These are phyloP conservation scores for Pestalotiopsis sp. DNA, from an alignment of 2,329 filamentous ascomycete genomes.

Conservation along the genomic window DNA sequence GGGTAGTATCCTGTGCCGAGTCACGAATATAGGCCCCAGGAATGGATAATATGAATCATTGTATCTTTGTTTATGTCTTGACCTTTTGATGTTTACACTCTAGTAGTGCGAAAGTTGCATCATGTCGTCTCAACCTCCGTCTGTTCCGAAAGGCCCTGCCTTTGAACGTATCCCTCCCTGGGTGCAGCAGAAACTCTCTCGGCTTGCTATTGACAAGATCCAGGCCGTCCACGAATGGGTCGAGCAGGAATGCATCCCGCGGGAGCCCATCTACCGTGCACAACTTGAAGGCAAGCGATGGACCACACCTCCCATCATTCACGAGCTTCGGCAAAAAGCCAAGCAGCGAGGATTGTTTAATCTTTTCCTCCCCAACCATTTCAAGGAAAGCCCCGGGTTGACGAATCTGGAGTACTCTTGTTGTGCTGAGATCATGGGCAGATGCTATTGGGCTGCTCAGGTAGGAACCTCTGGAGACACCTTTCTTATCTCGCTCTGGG, in stretches of 20 bases:
- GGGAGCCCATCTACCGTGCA: slow-evolving; percentile 43
- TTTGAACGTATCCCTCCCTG: slow-evolving; percentile 30
- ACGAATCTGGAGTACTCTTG: slow-evolving; percentile 48
- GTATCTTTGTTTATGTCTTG: no score
- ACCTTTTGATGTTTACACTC: no score
- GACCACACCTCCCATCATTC: slow-evolving; percentile 42
- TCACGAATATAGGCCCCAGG: no score
- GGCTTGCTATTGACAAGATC: slow-evolving; percentile 43
- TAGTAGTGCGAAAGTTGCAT: neutral
- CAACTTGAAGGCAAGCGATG: slow-evolving; percentile 37
- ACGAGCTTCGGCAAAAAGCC: slow-evolving; percentile 43
- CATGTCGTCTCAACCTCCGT: neutral
- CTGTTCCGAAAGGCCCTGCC: slow-evolving; percentile 25
- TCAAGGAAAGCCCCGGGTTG: slow-evolving; percentile 43
- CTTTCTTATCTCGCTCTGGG: neutral
- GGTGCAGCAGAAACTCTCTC: slow-evolving; percentile 28
- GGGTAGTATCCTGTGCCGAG: neutral
- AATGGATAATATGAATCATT: no score
- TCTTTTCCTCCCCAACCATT: slow-evolving; percentile 42
- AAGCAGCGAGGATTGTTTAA: slow-evolving; percentile 41
- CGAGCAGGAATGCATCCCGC: slow-evolving; percentile 45
- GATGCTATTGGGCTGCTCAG: slow-evolving; percentile 43
- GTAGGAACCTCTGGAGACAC: neutral
- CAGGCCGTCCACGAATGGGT: slow-evolving; percentile 44
- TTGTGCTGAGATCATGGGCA: slow-evolving; percentile 47